Conservation (phyloP, 2,329 filamentous ascomycete genomes). For the Neonectria faginata region DNA sequence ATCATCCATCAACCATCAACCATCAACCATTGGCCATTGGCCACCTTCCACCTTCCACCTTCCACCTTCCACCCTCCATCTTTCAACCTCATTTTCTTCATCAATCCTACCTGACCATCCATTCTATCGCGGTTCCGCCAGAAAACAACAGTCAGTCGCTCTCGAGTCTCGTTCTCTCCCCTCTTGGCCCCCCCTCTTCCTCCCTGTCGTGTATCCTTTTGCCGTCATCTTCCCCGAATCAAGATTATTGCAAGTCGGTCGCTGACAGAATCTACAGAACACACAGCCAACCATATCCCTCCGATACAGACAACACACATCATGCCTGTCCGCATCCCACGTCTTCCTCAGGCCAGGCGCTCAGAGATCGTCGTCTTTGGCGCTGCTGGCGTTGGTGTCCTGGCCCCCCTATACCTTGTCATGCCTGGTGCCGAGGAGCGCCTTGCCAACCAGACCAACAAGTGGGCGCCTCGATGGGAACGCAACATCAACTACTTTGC, state of each 20-base stretch:
- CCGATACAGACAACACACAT: constrained; percentile 41
- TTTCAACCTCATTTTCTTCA: background rate
- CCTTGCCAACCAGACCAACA: constrained; percentile 64
- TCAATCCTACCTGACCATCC: constrained; percentile 7
- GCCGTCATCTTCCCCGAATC: background rate
- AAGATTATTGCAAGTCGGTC: background rate
- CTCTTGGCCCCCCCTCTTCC: background rate
- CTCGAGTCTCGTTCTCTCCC: background rate
- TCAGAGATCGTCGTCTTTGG: constrained; percentile 66
- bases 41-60: background rate
- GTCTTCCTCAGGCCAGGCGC: constrained; percentile 61
- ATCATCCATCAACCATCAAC: no score
- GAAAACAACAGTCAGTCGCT: constrained; percentile 28
- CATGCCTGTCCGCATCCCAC: constrained; percentile 61
- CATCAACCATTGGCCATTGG: no score
- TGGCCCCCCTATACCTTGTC: constrained; percentile 69
- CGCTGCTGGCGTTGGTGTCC: constrained; percentile 63
- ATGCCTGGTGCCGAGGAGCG: constrained; percentile 67
- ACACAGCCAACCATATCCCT: background rate
- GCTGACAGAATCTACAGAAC: constrained; percentile 21
- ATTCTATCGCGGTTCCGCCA: constrained; percentile 11
- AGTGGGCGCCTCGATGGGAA: constrained; percentile 72
- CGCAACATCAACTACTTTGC: constrained; percentile 66
- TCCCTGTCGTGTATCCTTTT: background rate
- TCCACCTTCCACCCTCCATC: no score